Percentiles rank a stretch among this genome's conserved stretches.
These are phyloP conservation scores for Solanum arcanum DNA, from an alignment of 257 asterid genomes.

Conservation along the genomic window DNA sequence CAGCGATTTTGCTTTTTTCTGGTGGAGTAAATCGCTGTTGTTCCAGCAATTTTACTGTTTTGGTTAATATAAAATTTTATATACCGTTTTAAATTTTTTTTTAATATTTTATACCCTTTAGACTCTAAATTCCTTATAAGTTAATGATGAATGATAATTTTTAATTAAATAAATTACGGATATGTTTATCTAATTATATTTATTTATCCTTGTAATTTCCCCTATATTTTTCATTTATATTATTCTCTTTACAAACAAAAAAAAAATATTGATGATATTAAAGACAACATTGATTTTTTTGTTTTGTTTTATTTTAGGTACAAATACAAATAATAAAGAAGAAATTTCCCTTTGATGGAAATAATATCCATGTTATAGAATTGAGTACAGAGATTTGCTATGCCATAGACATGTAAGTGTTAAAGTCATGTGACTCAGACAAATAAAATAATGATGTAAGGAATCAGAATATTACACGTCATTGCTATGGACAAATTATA, in stretches of 20 bases:
- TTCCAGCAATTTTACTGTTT: no score
- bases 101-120: no score
- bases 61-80: no score
- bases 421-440: background rate
- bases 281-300: background rate
- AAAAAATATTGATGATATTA: background rate
- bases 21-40: no score
- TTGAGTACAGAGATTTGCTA: background rate
- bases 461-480: background rate
- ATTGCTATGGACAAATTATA: background rate
- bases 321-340: background rate
- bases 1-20: no score
- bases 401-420: background rate
- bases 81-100: no score
- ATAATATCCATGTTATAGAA: background rate
- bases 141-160: background rate
- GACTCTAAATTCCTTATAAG: no score
- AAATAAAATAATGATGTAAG: background rate
- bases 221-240: background rate
- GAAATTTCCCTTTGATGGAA: background rate
- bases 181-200: no score
- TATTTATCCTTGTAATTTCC: background rate
- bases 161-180: no score
- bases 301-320: background rate
- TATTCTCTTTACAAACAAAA: background rate